A percentile compares a stretch with the other conserved stretches of the same genome.
phyloP scores from a whole-genome alignment of 73 alveolate genomes.

The Uronychia setigera region DNA sequence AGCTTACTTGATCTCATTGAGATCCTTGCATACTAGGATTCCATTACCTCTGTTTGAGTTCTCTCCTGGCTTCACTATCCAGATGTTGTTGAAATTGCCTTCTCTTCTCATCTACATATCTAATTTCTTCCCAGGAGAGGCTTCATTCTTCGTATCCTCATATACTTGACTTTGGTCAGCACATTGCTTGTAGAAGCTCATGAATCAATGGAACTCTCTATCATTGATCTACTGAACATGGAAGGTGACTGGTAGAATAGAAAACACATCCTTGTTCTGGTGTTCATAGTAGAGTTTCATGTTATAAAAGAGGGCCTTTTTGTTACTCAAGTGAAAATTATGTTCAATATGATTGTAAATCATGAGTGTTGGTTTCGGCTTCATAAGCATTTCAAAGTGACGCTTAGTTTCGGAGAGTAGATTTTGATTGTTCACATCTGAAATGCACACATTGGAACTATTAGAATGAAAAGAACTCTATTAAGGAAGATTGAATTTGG shows the following conservation, averaged over 20 bases:
- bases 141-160: too few species aligned
- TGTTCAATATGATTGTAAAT: neutral
- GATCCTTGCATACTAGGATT: constrained; percentile 67
- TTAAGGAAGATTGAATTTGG: too few species aligned
- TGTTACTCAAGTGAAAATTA: neutral
- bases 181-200: constrained; percentile 38
- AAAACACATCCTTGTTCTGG: neutral
- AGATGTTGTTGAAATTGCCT: constrained; percentile 37
- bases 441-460: too few species aligned
- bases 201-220: constrained; percentile 51
- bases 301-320: neutral
- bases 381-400: too few species aligned
- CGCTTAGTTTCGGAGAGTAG: too few species aligned
- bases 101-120: constrained; percentile 21
- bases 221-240: constrained; percentile 31
- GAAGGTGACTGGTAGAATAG: neutral
- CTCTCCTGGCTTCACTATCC: constrained; percentile 93
- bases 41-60: constrained; percentile 90
- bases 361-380: too few species aligned
- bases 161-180: constrained; percentile 10
- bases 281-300: neutral
- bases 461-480: too few species aligned
- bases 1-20: constrained; percentile 53
- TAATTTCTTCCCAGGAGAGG: too few species aligned
- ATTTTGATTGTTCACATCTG: too few species aligned